Evolutionary conservation across 169 alveolate genomes (phyloP), one percentile per base, ranked within the genome.

Genomic region (Plasmodium gaboni): DNA sequence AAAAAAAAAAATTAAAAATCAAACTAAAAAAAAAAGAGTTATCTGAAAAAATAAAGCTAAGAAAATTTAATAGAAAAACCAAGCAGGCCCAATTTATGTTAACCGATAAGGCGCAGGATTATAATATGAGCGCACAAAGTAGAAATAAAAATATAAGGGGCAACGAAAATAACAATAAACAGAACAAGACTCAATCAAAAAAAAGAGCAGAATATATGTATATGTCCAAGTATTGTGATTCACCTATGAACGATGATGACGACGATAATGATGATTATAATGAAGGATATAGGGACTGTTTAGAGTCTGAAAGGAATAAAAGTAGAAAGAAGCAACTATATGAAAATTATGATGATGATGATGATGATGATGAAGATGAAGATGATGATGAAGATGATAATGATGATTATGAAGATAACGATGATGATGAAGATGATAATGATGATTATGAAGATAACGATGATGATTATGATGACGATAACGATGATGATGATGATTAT

Each of bases 1-100:
- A 38, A 46, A 55, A 24, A 10, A 80, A 67, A 17, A 5, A 12
- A 2, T 26, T 80, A 5, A 51, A 68, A 44, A 67, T 80, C 4
- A 80, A 65, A 13, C 10, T 68, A 46, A 80, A 46, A 28, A 80
- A 69, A 61, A 53, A 68, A 26, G n/a, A 46, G 1, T n/a, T 80
- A 60, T 17, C 19, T 22, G 71, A 4, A 22, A 50, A 65, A 42
- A 65, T n/a, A 7, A 12, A 67, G 28, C 15, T 24, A 15, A 46
- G 42, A 22, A 51, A 57, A 55, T 12, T 13, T 38, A 38, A 38
- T 38, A 38, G 10, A 6, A 55, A 55, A 55, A 55, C 10, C 12
- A 55, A 55, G 17, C 12, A 55, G 17, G 2, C n/a, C 1, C n/a
- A 55, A 55, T 1, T 15, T 55, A 55, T 55, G 64, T 55, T 55